These are phyloP conservation scores for Jaltomata sinuosa DNA, from an alignment of 257 asterid species.

Conservation along the genomic window DNA sequence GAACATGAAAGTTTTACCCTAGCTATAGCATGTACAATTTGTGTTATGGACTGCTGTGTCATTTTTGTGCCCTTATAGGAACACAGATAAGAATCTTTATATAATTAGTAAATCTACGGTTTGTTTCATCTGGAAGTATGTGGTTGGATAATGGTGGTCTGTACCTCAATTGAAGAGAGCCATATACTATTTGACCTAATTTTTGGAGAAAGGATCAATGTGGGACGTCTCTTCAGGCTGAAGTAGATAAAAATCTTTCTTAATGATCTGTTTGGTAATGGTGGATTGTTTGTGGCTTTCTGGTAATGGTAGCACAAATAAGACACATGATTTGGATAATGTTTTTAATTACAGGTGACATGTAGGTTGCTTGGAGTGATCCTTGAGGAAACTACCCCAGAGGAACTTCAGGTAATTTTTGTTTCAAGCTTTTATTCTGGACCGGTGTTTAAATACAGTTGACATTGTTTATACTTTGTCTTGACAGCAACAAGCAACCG, in stretches of 20 bases:
- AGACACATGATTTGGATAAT: neutral
- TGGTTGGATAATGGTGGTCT: neutral
- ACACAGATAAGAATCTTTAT: neutral
- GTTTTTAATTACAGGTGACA: constrained; percentile 47
- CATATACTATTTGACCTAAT: neutral
- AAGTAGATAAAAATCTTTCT: neutral
- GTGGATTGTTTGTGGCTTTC: neutral
- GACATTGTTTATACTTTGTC: constrained; percentile 4
- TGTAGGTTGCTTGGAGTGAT: constrained; percentile 77
- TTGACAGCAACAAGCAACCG: constrained; percentile 85
- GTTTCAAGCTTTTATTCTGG: neutral
- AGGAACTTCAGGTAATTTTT: constrained; percentile 73
- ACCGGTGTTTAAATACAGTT: constrained; percentile 10
- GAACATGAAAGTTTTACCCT: neutral
- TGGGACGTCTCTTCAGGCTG: neutral
- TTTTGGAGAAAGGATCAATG: neutral
- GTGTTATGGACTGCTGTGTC: neutral
- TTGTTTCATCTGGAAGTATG: neutral
- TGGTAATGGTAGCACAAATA: neutral
- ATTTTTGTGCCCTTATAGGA: neutral
- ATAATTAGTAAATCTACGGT: neutral
- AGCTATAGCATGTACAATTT: neutral
- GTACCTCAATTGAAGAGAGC: neutral
- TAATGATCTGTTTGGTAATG: neutral
- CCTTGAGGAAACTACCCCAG: constrained; percentile 77